Percentiles rank a stretch among this genome's conserved stretches.
These are phyloP conservation scores for Fusarium chuoi DNA, from an alignment of 2,329 filamentous ascomycete species.

Conservation along the genomic window DNA sequence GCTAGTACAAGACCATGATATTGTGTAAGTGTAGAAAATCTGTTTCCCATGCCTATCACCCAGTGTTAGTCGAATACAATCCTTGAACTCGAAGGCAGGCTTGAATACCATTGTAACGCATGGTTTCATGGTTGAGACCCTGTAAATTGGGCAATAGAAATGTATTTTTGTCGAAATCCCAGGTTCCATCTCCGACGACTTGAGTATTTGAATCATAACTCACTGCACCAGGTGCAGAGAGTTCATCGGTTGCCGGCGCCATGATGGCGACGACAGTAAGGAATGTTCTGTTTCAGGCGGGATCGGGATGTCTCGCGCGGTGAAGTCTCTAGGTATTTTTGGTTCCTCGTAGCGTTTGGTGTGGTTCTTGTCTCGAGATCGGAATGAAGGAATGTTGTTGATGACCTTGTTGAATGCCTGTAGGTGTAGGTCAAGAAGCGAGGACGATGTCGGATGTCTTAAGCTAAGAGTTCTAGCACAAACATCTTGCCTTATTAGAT, in stretches of 20 bases:
- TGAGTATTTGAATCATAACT: constrained; percentile 79
- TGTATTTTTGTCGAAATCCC: constrained; percentile 80
- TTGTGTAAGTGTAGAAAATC: constrained; percentile 74
- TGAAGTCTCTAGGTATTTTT: neutral
- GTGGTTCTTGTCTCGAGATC: constrained; percentile 13
- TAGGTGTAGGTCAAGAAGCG: constrained; percentile 3
- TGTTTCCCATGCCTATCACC: constrained; percentile 78
- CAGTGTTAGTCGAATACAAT: constrained; percentile 25
- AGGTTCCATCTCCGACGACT: constrained; percentile 83
- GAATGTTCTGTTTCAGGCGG: constrained; percentile 39
- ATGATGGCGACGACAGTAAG: constrained; percentile 60
- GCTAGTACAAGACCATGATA: constrained; percentile 78
- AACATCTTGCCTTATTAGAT: constrained; percentile 15
- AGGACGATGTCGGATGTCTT: constrained; percentile 32
- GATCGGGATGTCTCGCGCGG: constrained; percentile 17
- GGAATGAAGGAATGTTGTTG: constrained; percentile 31
- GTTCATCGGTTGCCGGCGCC: constrained; percentile 68
- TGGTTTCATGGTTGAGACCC: constrained; percentile 82
- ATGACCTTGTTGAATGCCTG: constrained; percentile 1
- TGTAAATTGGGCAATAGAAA: constrained; percentile 82
- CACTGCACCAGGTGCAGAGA: constrained; percentile 77
- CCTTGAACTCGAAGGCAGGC: neutral
- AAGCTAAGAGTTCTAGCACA: constrained; percentile 14
- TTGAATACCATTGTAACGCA: constrained; percentile 80
- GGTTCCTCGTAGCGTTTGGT: neutral